A percentile compares a stretch with the other conserved stretches of the same genome.
phyloP scores from a whole-genome alignment of 1,284 basidiomycete species.

The Apiotrichum sp. region DNA sequence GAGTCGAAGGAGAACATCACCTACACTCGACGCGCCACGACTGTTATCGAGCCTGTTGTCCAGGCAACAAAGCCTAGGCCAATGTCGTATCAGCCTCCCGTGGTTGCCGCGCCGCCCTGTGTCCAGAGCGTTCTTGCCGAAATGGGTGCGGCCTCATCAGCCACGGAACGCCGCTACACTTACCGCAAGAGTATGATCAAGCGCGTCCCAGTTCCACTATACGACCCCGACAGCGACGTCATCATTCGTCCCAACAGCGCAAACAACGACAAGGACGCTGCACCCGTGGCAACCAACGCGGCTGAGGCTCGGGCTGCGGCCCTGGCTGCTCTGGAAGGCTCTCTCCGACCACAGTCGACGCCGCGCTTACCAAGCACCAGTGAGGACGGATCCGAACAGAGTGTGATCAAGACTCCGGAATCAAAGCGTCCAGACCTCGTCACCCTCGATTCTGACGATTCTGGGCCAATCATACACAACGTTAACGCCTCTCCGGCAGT shows the following conservation, averaged over 20 bases:
- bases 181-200: constrained; percentile 5
- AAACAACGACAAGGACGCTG: neutral
- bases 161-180: constrained; percentile 4
- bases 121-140: constrained; percentile 14
- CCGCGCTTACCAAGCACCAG: neutral
- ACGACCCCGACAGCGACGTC: neutral
- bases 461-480: neutral
- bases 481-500: neutral
- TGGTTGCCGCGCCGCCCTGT: constrained; percentile 2
- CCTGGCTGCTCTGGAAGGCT: constrained; percentile 6
- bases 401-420: neutral
- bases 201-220: constrained; percentile 8
- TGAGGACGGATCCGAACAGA: neutral
- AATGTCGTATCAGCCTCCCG: no score
- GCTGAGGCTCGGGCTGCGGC: constrained; percentile 9
- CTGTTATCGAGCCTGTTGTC: neutral
- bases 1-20: neutral
- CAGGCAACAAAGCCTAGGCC: no score
- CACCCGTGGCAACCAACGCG: neutral
- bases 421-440: neutral
- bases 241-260: neutral
- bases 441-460: neutral
- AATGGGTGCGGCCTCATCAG: constrained; percentile 5
- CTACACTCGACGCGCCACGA: neutral
- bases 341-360: neutral